Conservation (phyloP, 2,329 filamentous ascomycete species). For the Epicoccum nigrum region DNA sequence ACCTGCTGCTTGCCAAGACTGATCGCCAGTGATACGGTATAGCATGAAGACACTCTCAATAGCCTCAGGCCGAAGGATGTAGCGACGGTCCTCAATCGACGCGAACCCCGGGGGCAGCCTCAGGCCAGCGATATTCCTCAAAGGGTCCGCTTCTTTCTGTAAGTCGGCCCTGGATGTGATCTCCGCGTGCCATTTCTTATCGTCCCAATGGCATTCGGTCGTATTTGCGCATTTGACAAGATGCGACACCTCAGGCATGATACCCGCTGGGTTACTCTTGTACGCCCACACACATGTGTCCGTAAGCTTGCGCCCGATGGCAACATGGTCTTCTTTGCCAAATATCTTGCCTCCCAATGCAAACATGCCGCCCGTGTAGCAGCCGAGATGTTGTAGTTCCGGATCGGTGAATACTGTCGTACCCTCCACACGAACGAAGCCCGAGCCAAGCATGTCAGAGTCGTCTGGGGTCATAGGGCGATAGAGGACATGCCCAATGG, state of each 20-base stretch:
- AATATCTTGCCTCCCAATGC: constrained; percentile 65
- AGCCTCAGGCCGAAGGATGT: constrained; percentile 61
- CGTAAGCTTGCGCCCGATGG: constrained; percentile 62
- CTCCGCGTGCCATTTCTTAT: constrained; percentile 57
- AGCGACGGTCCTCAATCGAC: constrained; percentile 51
- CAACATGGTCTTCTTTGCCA: constrained; percentile 59
- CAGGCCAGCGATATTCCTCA: constrained; percentile 47
- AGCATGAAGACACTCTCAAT: constrained; percentile 68
- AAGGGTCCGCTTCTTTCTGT: constrained; percentile 35
- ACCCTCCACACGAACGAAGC: constrained; percentile 48
- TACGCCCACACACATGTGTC: constrained; percentile 70
- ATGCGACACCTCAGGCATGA: constrained; percentile 67
- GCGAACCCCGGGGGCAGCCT: constrained; percentile 54
- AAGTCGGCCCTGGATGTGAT: constrained; percentile 35
- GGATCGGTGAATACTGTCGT: constrained; percentile 50
- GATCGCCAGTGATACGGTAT: constrained; percentile 64
- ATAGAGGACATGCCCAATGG: constrained; percentile 55
- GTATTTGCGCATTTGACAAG: constrained; percentile 56
- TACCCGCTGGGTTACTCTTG: constrained; percentile 60
- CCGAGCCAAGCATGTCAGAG: constrained; percentile 55
- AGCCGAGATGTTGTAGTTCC: constrained; percentile 63
- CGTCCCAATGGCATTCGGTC: constrained; percentile 60
- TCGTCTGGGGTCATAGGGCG: constrained; percentile 56
- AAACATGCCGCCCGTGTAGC: constrained; percentile 68
- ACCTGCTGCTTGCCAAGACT: constrained; percentile 52